Evolutionary conservation across 495 filamentous ascomycete species (phyloP), one percentile per base, ranked within the genome.

Genomic region (Stereocaulon alpinum): DNA sequence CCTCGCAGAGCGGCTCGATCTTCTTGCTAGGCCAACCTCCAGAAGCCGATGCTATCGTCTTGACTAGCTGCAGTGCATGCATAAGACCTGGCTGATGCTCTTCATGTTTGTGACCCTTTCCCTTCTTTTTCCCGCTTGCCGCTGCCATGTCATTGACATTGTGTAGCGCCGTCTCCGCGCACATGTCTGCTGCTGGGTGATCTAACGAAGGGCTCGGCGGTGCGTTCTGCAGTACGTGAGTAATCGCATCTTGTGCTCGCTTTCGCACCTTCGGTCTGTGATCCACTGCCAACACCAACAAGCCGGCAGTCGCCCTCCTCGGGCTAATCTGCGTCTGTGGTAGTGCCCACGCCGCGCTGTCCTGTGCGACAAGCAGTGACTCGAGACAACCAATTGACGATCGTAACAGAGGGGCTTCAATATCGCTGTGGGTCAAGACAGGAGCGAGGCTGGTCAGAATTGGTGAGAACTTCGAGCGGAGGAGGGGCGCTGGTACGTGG

Each of bases 1-100:
- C 71, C 68, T 96, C 90, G 69, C 91, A 96, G 40, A 98, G 79
- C 5, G 83, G 72, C 73, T 98, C 93, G 50, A 96, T 91, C 72
- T 94, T 94, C 76, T 85, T 87, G 72, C 86, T 94, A n/a, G 93
- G 93, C 94, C 94, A 98, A 49, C 94, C 92, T 48, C 88, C 87
- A 55, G 89, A 92, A 4, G 87, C 88, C 24, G 78, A 74, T 4
- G 92, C 90, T 61, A 97, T 79, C 2, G 88, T 85, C 77, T 92
- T 95, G 56, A 95, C 82, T 50, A 97, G 76, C 61, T 97, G 94
- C 59, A 98, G 71, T 4, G 89, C 85, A 71, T 96, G 93, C 59
- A 96, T 93, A 20, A 96, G 77, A 17, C 81, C 78, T 15, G 93
- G 92, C 56, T 95, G 89, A 67, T 88, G 80, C 14, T 73, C 66